Conservation (phyloP, 441 rosid genomes). For the Iberis amara region DNA sequence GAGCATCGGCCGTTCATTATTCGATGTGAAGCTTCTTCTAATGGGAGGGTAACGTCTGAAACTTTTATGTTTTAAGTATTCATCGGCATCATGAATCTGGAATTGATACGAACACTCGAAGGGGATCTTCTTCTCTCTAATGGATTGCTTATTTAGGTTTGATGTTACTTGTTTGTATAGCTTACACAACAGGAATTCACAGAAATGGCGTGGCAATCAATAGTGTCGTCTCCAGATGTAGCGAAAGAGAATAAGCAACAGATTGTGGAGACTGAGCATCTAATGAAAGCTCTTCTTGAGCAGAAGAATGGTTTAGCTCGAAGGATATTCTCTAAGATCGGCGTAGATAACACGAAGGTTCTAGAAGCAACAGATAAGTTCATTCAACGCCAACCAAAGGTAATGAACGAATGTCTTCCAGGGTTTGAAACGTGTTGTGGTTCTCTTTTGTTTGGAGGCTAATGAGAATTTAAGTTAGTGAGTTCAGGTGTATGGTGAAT, state of each 20-base stretch:
- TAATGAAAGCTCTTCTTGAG: conserved; percentile 89
- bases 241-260: conserved; percentile 96
- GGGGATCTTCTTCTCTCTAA: too few relatives aligned
- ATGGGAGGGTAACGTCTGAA: conserved; percentile 55
- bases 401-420: conserved; percentile 15
- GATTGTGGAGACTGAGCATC: conserved; percentile 96
- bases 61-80: conserved; percentile 3
- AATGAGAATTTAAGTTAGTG: neutral
- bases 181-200: conserved; percentile 93
- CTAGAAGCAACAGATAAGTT: conserved; percentile 85
- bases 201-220: conserved; percentile 98
- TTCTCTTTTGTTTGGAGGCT: neutral
- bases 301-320: conserved; percentile 99
- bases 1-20: conserved; percentile 37
- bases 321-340: conserved; percentile 74
- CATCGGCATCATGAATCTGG: neutral
- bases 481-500: conserved; percentile 72
- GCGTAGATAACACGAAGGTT: conserved; percentile 85
- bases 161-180: conserved; percentile 35
- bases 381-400: conserved; percentile 95
- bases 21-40: conserved; percentile 56
- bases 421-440: neutral
- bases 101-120: conserved; percentile 3
- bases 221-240: conserved; percentile 88
- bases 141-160: neutral